Base-by-base conservation (phyloP, 805 yeast genomes). In the Zygoascus tannicola region DNA sequence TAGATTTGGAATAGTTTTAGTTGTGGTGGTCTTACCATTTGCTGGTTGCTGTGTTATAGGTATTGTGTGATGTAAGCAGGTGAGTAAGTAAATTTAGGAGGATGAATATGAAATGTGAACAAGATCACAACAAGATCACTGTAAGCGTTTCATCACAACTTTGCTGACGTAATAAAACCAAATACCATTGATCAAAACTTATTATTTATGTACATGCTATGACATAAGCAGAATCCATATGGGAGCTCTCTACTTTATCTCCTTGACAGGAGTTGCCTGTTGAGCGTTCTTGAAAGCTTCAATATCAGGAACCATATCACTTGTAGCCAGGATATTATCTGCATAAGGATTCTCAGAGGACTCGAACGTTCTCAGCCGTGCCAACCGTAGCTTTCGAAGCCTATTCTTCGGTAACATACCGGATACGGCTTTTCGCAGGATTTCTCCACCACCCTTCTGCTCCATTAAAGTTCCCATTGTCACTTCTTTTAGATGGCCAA, bases 331-430 rank as follows among this genome's bases (percentile, higher is more conserved):
- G 45, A 90, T 70, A 59, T 92, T 92, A 52, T 79, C 74, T 50
- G 76, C 77, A 62, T 85, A 92, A 20, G 96, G 97, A 60, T 85
- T 84, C 45, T 83, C 83, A 46, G 85, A 77, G 22, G 90, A 96
- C 55, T 94, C 97, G 61, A 75, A 84, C 0, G 85, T 78, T 65
- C 85, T 87, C 49, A 92, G 71, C 59, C 99, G 76, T 22, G 78
- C 90, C 57, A 92, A 64, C 62, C 98, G 78, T 12, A 70, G 66
- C 56, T 80, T 75, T 63, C 97, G 77, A 50, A 81, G 74, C 56
- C 80, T 79, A 63, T 92, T 90, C 67, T 85, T 88, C 35, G 98
- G 98, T 44, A 92, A 71, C 99, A 92, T 92, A 45, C 94, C 94
- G 50, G 85, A 80, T 4, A 92, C 98, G 1, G 99, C 97, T 55